Base-by-base conservation (phyloP, 2,329 filamentous ascomycete genomes). In the Lasiodiplodia theobromae region DNA sequence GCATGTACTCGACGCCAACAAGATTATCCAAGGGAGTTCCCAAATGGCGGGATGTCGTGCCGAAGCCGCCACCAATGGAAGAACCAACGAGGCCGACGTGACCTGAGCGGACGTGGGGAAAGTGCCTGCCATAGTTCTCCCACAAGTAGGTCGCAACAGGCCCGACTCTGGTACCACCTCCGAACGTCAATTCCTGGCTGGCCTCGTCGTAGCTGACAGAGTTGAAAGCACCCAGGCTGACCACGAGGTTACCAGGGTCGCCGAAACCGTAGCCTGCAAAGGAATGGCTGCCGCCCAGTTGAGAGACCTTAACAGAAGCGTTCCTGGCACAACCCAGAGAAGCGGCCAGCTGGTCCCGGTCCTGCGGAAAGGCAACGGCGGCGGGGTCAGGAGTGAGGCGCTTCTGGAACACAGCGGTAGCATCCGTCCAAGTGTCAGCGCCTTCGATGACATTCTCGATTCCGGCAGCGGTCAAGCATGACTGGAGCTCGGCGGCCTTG, bases 41-140 rank as follows among this genome's bases (percentile, higher is more conserved):
- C n/a, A n/a, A n/a, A n/a, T n/a, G n/a, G 69, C 0, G 67, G n/a
- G 70, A 71, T 0, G 71, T 73, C 0, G 71, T 69, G 2, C 72
- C 72, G 47, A 73, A 73, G 12, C 69, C 72, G 12, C 67, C 70
- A 2, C 71, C 72, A 16, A 71, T 71, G 0, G 70, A 70, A 5
- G 70, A 71, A 0, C 72, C 71, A 4, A 70, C 64, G 3, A 73
- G 68, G 21, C 72, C 72, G 1, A 73, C 70, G 54, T 70, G 69
- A 7, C 70, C 69, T 1, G 70, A 70, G 38, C 72, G 65, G 6
- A 72, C 72, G 28, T 73, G 72, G 18, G 72, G 72, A 23, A 73
- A 73, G 37, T 73, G 72, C 12, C 70, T 70, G 16, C 68, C 68
- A 44, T 72, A 64, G 38, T 73, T 73, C 18, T 73, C 70, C 71